Percentiles rank a stretch among this genome's conserved stretches.
phyloP scores from a whole-genome alignment of 371 early-diverging fungal species.

The Enterospora canceri region DNA sequence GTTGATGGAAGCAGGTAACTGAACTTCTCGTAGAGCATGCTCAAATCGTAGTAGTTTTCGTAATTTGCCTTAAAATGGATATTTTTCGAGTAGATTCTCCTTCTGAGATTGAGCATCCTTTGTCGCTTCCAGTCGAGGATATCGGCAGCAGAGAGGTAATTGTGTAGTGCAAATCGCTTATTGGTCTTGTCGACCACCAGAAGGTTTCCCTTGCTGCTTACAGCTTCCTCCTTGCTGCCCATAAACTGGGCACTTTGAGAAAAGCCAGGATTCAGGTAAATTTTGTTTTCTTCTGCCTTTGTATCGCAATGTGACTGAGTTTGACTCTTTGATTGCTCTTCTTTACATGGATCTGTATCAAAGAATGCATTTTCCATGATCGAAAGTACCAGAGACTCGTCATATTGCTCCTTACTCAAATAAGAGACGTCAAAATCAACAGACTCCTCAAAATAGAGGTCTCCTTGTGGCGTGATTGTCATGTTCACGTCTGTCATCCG shows the following conservation, averaged over 20 bases:
- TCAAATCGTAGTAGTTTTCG: conserved; percentile 13
- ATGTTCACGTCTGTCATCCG: conserved; percentile 61
- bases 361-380: background rate
- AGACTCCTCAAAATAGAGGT: conserved; percentile 79
- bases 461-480: conserved; percentile 92
- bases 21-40: conserved; percentile 25
- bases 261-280: background rate
- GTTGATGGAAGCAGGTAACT: conserved; percentile 16
- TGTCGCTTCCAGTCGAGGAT: conserved; percentile 7
- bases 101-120: conserved; percentile 21
- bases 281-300: conserved; percentile 10
- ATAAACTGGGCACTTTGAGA: no score
- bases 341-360: background rate
- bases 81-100: conserved; percentile 15
- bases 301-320: conserved; percentile 2
- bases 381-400: background rate
- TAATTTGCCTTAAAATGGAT: background rate
- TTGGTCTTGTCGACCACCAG: background rate
- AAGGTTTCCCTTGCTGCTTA: conserved; percentile 1
- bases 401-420: background rate
- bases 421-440: conserved; percentile 56
- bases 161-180: background rate
- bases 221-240: conserved; percentile 2
- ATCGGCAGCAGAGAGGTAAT: conserved; percentile 2
- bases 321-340: background rate